Conservation (phyloP, 371 early-diverging fungal species). For the Zychaea mexicana region DNA sequence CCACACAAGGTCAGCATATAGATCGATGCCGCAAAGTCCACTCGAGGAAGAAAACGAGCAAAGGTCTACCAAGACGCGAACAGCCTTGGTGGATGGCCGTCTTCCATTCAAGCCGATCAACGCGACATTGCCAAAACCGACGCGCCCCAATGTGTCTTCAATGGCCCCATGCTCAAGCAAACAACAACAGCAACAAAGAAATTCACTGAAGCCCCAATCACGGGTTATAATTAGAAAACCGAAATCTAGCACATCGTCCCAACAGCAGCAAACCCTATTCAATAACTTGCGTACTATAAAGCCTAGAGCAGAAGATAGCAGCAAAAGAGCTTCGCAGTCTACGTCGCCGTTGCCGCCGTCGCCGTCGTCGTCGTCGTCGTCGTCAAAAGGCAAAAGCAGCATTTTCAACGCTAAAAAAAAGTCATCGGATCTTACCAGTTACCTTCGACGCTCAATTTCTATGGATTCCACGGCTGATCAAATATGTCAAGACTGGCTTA, state of each 20-base stretch:
- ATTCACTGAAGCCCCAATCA: not conserved
- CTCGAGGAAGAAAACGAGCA: not conserved
- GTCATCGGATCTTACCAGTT: not conserved
- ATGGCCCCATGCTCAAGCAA: not conserved
- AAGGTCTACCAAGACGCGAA: not conserved
- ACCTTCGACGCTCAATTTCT: conserved; percentile 33
- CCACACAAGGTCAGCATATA: too few species aligned
- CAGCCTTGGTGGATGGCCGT: not conserved
- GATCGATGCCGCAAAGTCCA: not conserved
- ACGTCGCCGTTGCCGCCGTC: not conserved
- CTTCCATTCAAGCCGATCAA: conserved; percentile 1
- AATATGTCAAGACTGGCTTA: conserved; percentile 35
- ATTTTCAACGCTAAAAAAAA: not conserved
- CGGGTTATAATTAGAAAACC: not conserved
- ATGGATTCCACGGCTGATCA: conserved; percentile 29
- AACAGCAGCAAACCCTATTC: not conserved
- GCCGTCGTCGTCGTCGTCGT: not conserved
- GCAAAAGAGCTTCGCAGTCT: not conserved
- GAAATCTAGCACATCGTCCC: not conserved
- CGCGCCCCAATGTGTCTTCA: not conserved
- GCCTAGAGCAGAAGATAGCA: not conserved
- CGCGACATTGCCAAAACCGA: not conserved
- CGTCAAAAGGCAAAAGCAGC: not conserved
- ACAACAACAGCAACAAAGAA: not conserved
- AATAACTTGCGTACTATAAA: not conserved